Percentiles rank a stretch among this genome's conserved stretches.
Evolutionary conservation across 208 protist genomes (phyloP).

Genomic region (Trypanosoma vivax): DNA sequence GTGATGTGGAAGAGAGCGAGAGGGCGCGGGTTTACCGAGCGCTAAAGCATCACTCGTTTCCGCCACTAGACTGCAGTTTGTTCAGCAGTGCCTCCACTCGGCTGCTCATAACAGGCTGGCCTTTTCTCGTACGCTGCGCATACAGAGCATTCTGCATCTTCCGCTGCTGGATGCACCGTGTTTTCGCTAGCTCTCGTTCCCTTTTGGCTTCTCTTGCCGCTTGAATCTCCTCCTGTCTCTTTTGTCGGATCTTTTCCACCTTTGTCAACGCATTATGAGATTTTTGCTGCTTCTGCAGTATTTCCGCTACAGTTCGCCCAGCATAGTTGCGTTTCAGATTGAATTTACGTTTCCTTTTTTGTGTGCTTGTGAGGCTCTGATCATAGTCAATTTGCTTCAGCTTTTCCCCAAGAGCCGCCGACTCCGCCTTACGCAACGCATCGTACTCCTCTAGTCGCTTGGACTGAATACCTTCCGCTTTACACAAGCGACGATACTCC

Average conservation of each 20-base stretch:
- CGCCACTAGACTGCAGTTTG: conserved; percentile 26
- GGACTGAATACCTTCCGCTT: conserved; percentile 74
- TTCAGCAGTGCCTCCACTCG: conserved; percentile 64
- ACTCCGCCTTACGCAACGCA: conserved; percentile 27
- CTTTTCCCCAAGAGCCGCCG: conserved; percentile 27
- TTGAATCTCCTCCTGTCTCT: conserved; percentile 46
- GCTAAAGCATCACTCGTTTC: conserved; percentile 9
- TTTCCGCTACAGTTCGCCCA: conserved; percentile 58
- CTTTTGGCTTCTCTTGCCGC: conserved; percentile 28
- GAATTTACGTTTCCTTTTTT: conserved; percentile 82
- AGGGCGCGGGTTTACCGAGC: too few species aligned
- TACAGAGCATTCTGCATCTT: conserved; percentile 46
- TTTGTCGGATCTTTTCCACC: conserved; percentile 41
- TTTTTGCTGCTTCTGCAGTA: conserved; percentile 55
- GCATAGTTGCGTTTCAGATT: conserved; percentile 85
- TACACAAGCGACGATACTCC: conserved; percentile 80
- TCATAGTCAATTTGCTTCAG: conserved; percentile 76
- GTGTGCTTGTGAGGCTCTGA: conserved; percentile 79
- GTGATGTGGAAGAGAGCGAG: too few species aligned
- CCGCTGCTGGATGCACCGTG: conserved; percentile 37
- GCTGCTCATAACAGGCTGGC: conserved; percentile 76
- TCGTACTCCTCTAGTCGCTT: conserved; percentile 83
- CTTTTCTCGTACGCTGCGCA: conserved; percentile 55
- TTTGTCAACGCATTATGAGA: conserved; percentile 51
- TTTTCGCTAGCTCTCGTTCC: conserved; percentile 42